A percentile compares a stretch with the other conserved stretches of the same genome.
These are phyloP conservation scores for Taiozyma sp. DNA, from an alignment of 1,139 yeast genomes.

Conservation along the genomic window DNA sequence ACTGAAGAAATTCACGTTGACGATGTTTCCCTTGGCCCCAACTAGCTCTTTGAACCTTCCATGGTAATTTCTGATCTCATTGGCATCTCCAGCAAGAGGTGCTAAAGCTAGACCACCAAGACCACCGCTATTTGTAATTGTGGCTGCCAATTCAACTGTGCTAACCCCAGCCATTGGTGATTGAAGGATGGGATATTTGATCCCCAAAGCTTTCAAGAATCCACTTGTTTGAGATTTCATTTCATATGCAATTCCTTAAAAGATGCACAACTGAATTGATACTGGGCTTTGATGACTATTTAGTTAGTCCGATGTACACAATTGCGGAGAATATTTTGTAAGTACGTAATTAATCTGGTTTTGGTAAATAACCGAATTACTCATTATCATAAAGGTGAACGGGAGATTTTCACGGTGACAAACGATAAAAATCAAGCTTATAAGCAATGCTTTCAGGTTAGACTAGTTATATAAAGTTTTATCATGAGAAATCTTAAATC, in stretches of 20 bases:
- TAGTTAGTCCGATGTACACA: too few species aligned
- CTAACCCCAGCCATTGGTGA: conserved; percentile 53
- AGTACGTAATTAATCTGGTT: too few species aligned
- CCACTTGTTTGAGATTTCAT: conserved; percentile 13
- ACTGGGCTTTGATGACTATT: too few species aligned
- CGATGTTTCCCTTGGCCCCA: conserved; percentile 11
- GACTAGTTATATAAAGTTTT: too few species aligned
- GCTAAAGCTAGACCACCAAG: conserved; percentile 41
- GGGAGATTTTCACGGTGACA: too few species aligned
- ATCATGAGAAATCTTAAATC: too few species aligned
- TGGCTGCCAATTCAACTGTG: conserved; percentile 36
- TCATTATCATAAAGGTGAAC: too few species aligned
- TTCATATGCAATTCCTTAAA: background rate
- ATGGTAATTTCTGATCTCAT: conserved; percentile 8
- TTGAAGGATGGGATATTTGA: conserved; percentile 38
- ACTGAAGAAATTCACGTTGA: conserved; percentile 44
- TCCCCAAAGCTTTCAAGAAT: conserved; percentile 17
- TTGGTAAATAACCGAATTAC: too few species aligned
- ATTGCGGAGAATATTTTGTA: too few species aligned
- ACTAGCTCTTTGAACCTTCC: conserved; percentile 7
- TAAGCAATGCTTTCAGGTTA: too few species aligned
- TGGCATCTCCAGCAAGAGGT: conserved; percentile 6
- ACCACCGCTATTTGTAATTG: conserved; percentile 36
- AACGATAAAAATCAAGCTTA: too few species aligned
- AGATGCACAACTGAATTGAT: too few species aligned